These are phyloP conservation scores for Reutealis trisperma DNA, from an alignment of 345 rosid genomes.

Conservation along the genomic window DNA sequence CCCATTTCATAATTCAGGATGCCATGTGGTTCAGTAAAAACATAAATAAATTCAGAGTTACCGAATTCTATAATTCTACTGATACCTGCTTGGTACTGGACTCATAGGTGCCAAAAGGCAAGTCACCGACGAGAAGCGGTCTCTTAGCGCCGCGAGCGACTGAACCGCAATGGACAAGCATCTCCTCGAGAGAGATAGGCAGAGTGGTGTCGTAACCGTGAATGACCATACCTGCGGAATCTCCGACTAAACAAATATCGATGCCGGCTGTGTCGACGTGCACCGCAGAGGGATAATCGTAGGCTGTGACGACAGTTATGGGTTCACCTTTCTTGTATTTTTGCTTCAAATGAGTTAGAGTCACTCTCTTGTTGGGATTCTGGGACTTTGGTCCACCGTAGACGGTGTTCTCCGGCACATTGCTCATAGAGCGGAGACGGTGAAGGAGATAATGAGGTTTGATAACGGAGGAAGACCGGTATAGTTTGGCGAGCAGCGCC, in stretches of 20 bases:
- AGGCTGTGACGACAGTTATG: constrained; percentile 76
- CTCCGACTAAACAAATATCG: constrained; percentile 84
- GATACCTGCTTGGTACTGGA: constrained; percentile 64
- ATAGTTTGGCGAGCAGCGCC: constrained; percentile 8
- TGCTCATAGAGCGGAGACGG: constrained; percentile 62
- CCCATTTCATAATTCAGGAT: neutral
- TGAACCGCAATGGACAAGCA: constrained; percentile 89
- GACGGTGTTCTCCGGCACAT: constrained; percentile 75
- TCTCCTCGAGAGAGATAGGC: constrained; percentile 85
- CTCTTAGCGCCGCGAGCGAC: constrained; percentile 82
- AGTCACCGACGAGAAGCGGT: constrained; percentile 88
- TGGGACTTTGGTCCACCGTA: constrained; percentile 81
- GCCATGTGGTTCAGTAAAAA: neutral
- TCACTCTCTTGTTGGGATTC: constrained; percentile 59
- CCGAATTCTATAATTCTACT: too few species aligned
- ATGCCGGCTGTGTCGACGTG: constrained; percentile 83
- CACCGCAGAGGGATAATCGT: constrained; percentile 88
- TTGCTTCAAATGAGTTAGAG: constrained; percentile 58
- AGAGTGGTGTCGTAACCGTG: constrained; percentile 96
- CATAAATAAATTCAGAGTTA: too few species aligned
- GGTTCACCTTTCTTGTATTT: constrained; percentile 66
- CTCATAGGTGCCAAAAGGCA: constrained; percentile 90
- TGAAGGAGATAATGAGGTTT: constrained; percentile 2
- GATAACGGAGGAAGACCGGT: neutral
- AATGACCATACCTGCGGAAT: constrained; percentile 94